Evolutionary conservation across 176 grass and related monocot genomes (phyloP).

Genomic region (Aegilops umbellulata): DNA sequence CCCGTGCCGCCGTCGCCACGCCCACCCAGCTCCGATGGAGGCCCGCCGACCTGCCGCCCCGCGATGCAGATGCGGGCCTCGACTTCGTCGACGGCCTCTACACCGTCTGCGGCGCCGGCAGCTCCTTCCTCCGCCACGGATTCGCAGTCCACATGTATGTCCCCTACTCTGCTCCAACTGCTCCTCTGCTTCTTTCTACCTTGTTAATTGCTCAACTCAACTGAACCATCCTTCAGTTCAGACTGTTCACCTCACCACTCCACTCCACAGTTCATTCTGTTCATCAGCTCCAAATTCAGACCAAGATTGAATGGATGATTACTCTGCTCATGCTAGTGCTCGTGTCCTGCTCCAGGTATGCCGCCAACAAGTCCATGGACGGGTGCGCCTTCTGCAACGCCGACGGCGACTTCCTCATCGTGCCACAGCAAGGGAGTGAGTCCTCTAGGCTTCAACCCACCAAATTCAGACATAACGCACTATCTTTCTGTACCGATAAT

Average conservation of each 20-base stretch:
- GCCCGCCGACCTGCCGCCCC: slow-evolving; percentile 57
- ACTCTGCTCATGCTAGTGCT: not conserved
- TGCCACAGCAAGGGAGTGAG: slow-evolving; percentile 87
- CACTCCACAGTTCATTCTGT: not conserved
- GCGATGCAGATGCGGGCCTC: not conserved
- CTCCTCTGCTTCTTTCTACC: not conserved
- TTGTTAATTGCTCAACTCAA: not conserved
- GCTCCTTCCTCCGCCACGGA: slow-evolving; percentile 81
- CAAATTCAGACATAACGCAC: too few relatives aligned
- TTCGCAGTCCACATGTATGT: slow-evolving; percentile 90
- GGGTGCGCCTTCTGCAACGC: slow-evolving; percentile 89
- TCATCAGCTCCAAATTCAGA: not conserved
- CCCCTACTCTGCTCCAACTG: not conserved
- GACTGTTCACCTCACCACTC: not conserved
- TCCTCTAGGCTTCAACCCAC: too few relatives aligned
- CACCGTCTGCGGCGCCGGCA: slow-evolving; percentile 86
- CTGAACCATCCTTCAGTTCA: not conserved
- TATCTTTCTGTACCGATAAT: too few relatives aligned
- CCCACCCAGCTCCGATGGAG: slow-evolving; percentile 91
- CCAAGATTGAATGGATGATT: not conserved
- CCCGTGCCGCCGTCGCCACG: slow-evolving; percentile 56
- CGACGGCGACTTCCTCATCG: slow-evolving; percentile 89
- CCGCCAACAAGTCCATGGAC: slow-evolving; percentile 89
- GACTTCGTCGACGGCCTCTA: slow-evolving; percentile 84
- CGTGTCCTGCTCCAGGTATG: slow-evolving; percentile 47